Evolutionary conservation across 768 basidiomycete species (phyloP), one percentile per base, ranked within the genome.

Genomic region (Boletus fagicola): DNA sequence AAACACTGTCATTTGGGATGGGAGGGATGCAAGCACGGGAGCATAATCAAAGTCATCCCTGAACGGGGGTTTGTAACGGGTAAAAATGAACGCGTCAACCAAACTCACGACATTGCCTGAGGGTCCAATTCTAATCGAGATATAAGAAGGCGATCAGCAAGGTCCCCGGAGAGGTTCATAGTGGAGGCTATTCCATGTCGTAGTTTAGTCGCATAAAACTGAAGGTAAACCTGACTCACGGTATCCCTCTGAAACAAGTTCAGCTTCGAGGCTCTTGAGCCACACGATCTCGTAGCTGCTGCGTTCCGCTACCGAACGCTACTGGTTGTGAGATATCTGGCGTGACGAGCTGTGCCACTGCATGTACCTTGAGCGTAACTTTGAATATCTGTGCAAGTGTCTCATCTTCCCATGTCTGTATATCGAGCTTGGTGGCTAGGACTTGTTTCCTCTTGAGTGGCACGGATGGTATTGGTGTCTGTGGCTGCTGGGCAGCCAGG

Each of bases 81-180:
- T 40, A n/a, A 13, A 13, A 38, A 36, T 49, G 16, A 24, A 54
- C 18, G 44, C 57, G 35, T 54, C 53, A 35, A 63, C 58, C 28
- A 20, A 24, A 81, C 85, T 72, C 71, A 87, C 88, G 81, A 80
- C 85, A 90, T 87, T 28, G 72, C 67, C 46, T 83, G 75, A 12
- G 93, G 84, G 68, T 93, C 83, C 22, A 96, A 72, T 54, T 94
- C 92, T 9, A 98, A 80, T 31, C 94, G 78, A 3, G 92, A 82
- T 64, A 97, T 94, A 51, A 98, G 76, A 5, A 94, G 73, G 24
- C 88, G 82, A 74, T 96, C 94, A 22, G 82, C 75, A 51, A 92
- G 77, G 33, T 87, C 85, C 20, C 73, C 75, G 31, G 76, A 79
- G 15, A 88, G 73, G 24, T 72, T 78, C 35, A 78, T 68, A n/a